Percentiles rank a stretch among this genome's conserved stretches.
Evolutionary conservation across 208 protist genomes (phyloP).

Genomic region (Leishmania gerbilli): DNA sequence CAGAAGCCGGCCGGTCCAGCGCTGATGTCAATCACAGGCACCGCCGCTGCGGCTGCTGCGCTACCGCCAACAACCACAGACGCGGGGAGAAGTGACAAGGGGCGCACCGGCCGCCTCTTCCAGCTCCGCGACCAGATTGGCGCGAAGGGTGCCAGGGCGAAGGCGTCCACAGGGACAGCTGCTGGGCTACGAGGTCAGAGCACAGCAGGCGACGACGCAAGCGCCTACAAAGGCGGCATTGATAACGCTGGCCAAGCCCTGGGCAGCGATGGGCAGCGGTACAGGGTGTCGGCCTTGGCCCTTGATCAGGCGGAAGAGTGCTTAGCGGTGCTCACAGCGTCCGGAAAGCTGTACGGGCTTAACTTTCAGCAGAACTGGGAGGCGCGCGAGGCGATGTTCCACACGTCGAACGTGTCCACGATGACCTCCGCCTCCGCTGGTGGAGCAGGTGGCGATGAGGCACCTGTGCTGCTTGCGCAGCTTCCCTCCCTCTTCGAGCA

Average conservation of each 20-base stretch:
- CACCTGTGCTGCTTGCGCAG: background rate
- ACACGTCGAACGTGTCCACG: background rate
- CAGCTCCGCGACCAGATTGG: slow-evolving; percentile 5
- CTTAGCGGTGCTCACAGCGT: slow-evolving; percentile 59
- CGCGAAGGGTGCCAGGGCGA: background rate
- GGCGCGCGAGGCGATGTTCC: slow-evolving; percentile 28
- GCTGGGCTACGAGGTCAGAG: background rate
- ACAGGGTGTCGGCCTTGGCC: slow-evolving; percentile 48
- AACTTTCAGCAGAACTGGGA: slow-evolving; percentile 57
- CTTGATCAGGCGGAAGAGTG: slow-evolving; percentile 73
- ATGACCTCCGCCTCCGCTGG: background rate
- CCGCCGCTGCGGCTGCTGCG: background rate
- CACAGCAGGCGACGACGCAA: background rate
- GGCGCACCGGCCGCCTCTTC: slow-evolving; percentile 6
- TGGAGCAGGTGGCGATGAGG: background rate
- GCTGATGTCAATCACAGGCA: slow-evolving; percentile 2
- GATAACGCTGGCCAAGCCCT: background rate
- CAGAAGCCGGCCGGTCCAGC: background rate
- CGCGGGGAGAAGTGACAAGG: background rate
- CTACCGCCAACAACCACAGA: background rate
- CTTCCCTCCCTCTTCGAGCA: background rate
- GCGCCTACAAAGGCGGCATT: background rate
- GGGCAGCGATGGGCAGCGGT: slow-evolving; percentile 10
- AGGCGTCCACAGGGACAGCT: no score
- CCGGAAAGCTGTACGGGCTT: slow-evolving; percentile 68